phyloP scores from a whole-genome alignment of 495 filamentous ascomycete genomes.

The Aspergillus haitiensis region DNA sequence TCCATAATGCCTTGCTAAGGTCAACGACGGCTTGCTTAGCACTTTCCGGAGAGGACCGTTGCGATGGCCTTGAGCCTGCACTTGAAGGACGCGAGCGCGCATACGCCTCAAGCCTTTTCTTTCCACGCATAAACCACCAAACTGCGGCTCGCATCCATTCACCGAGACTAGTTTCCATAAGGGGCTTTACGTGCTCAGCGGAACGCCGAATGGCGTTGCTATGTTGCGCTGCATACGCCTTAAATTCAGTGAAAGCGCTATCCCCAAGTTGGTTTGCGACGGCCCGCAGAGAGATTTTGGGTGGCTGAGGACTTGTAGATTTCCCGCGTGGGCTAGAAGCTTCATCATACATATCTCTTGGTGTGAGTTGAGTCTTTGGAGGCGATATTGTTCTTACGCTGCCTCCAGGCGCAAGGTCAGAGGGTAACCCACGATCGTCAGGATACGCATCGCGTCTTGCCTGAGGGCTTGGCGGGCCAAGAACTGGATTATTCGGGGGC shows the following conservation, averaged over 20 bases:
- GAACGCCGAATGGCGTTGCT: constrained; percentile 67
- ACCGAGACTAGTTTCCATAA: constrained; percentile 56
- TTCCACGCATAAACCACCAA: constrained; percentile 88
- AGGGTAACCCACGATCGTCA: constrained; percentile 20
- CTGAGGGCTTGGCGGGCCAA: constrained; percentile 19
- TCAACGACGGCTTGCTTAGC: constrained; percentile 71
- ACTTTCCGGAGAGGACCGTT: constrained; percentile 21
- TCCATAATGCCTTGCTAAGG: constrained; percentile 81
- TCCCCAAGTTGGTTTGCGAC: constrained; percentile 53
- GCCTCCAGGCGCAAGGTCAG: constrained; percentile 27
- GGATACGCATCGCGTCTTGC: constrained; percentile 8
- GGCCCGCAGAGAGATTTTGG: constrained; percentile 42
- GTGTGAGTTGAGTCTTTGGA: constrained; percentile 17
- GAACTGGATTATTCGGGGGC: constrained; percentile 29
- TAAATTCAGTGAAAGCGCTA: constrained; percentile 67
- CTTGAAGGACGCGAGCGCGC: constrained; percentile 61
- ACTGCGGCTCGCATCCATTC: constrained; percentile 69
- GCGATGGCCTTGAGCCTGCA: constrained; percentile 27
- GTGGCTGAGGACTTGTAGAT: constrained; percentile 34
- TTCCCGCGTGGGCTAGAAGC: constrained; percentile 25
- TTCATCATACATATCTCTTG: constrained; percentile 12
- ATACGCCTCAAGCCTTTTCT: constrained; percentile 66
- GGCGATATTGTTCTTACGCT: constrained; percentile 18
- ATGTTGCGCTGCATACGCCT: constrained; percentile 62
- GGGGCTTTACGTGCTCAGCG: constrained; percentile 65